These are phyloP conservation scores for Penicillium paneum DNA, from an alignment of 2,329 filamentous ascomycete genomes.

Conservation along the genomic window DNA sequence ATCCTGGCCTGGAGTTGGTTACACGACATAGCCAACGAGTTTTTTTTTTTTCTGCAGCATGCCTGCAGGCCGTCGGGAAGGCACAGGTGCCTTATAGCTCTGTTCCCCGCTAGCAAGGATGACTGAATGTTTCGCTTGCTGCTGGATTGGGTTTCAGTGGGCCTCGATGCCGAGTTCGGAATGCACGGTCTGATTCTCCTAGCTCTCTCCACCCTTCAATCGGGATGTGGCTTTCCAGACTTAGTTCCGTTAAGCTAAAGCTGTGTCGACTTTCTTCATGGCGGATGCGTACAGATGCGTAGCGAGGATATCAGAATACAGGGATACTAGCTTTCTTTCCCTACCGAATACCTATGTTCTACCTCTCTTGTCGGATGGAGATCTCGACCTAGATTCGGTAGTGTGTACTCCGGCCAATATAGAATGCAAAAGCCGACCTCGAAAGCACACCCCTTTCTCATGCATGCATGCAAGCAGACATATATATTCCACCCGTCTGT, in stretches of 20 bases:
- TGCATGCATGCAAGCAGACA: constrained; percentile 13
- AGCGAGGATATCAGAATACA: neutral
- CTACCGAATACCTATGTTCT: neutral
- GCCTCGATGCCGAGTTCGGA: constrained; percentile 1
- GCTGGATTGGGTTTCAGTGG: neutral
- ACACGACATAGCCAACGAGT: constrained; percentile 3
- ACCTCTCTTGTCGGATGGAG: neutral
- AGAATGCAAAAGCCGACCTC: neutral
- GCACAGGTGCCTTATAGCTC: neutral
- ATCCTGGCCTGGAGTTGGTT: constrained; percentile 1
- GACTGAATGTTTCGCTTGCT: neutral
- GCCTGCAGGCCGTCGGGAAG: neutral
- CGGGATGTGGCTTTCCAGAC: neutral
- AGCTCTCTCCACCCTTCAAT: too few relatives aligned
- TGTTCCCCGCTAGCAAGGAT: neutral
- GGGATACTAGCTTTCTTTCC: neutral
- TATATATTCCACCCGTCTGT: constrained; percentile 17
- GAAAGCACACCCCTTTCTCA: constrained; percentile 1
- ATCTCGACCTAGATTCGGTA: neutral
- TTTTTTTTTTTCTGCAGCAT: neutral
- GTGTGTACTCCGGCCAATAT: neutral
- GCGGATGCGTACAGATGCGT: neutral
- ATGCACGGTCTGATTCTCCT: neutral
- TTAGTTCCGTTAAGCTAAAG: neutral
- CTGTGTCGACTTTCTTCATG: neutral